These are phyloP conservation scores for Argentina anserina DNA, from an alignment of 306 rosid species.

Conservation along the genomic window DNA sequence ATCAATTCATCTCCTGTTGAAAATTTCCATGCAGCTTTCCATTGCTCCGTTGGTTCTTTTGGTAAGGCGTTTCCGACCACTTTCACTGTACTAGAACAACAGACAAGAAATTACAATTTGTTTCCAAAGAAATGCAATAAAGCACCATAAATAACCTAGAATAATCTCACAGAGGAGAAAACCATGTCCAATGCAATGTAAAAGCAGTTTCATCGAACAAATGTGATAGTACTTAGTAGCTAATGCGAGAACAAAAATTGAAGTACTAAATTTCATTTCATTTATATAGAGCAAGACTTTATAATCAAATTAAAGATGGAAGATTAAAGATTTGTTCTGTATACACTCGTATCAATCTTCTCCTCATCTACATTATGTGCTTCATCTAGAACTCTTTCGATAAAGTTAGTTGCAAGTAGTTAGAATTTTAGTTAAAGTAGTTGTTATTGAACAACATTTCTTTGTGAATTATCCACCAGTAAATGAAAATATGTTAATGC, in stretches of 20 bases:
- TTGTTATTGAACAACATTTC: not conserved
- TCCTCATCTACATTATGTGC: not conserved
- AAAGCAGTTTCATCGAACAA: not conserved
- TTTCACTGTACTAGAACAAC: slow-evolving; percentile 77
- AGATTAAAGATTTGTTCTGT: not conserved
- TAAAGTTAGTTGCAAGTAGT: not conserved
- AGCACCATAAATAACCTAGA: not conserved
- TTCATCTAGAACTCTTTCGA: not conserved
- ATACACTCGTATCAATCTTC: not conserved
- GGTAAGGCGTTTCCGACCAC: slow-evolving; percentile 88
- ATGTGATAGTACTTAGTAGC: not conserved
- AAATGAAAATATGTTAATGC: not conserved
- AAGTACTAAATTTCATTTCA: not conserved
- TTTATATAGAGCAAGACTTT: not conserved
- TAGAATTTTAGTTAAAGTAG: not conserved
- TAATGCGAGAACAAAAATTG: not conserved
- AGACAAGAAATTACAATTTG: slow-evolving; percentile 31
- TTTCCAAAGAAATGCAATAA: slow-evolving; percentile 6
- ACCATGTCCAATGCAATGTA: not conserved
- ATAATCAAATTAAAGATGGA: not conserved
- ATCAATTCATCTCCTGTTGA: slow-evolving; percentile 77
- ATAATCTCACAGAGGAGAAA: not conserved
- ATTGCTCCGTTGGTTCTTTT: slow-evolving; percentile 61
- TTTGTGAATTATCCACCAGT: not conserved
- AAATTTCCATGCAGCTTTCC: slow-evolving; percentile 67